Percentiles rank a stretch among this genome's conserved stretches.
Conservation (phyloP, 345 rosid genomes). For the Hibiscus tridactylites region DNA sequence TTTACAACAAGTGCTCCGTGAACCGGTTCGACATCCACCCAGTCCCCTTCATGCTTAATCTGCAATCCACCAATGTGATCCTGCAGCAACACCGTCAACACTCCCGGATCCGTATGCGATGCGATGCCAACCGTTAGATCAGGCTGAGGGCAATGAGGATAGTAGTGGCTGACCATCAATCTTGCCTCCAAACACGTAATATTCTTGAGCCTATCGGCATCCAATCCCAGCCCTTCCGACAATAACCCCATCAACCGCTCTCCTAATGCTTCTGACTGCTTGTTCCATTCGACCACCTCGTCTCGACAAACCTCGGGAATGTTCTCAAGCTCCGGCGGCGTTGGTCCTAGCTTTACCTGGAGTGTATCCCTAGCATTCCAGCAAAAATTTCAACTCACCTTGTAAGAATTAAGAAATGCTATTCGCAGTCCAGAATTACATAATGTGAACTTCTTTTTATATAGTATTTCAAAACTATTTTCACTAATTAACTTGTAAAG, state of each 20-base stretch:
- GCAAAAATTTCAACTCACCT: background rate
- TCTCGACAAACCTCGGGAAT: slow-evolving; percentile 42
- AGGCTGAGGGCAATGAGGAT: slow-evolving; percentile 52
- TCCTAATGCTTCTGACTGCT: slow-evolving; percentile 20
- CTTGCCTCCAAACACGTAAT: slow-evolving; percentile 29
- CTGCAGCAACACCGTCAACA: slow-evolving; percentile 35
- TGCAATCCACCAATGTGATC: slow-evolving; percentile 45
- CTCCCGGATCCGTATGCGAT: slow-evolving; percentile 43
- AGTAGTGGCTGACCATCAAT: slow-evolving; percentile 39
- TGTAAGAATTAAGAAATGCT: too few relatives aligned
- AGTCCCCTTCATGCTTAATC: slow-evolving; percentile 31
- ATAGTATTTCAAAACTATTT: too few relatives aligned
- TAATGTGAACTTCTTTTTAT: too few relatives aligned
- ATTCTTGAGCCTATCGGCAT: slow-evolving; percentile 23
- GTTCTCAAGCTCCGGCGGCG: slow-evolving; percentile 6
- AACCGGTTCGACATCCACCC: slow-evolving; percentile 44
- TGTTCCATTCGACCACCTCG: slow-evolving; percentile 35
- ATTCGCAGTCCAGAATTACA: too few relatives aligned
- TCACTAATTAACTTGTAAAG: too few relatives aligned
- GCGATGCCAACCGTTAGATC: slow-evolving; percentile 39
- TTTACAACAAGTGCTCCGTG: slow-evolving; percentile 44
- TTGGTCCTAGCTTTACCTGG: slow-evolving; percentile 27
- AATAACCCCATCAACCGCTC: slow-evolving; percentile 34
- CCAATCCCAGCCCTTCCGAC: slow-evolving; percentile 43
- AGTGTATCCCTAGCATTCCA: slow-evolving; percentile 39